Percentiles rank a stretch among this genome's conserved stretches.
phyloP scores from a whole-genome alignment of 768 basidiomycete species.

The Heimioporus sp. region DNA sequence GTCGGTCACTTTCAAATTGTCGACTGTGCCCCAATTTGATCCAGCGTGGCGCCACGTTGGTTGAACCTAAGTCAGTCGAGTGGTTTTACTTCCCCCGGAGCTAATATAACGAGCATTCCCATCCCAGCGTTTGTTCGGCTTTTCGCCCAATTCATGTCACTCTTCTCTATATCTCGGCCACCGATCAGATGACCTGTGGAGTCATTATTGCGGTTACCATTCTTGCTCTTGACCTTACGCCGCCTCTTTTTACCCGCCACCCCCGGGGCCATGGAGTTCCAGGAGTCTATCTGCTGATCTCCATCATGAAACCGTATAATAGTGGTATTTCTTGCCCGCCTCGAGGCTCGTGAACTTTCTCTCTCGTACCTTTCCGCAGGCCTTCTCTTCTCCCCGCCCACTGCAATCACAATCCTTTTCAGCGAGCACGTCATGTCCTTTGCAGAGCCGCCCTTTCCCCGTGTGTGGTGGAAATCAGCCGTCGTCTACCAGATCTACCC shows the following conservation, averaged over 20 bases:
- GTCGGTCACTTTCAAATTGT: slow-evolving; percentile 9
- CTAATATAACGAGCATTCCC: not conserved
- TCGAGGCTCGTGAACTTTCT: slow-evolving; percentile 13
- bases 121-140: not conserved
- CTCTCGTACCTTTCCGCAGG: slow-evolving; percentile 16
- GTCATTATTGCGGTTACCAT: too few species aligned
- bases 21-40: slow-evolving; percentile 8
- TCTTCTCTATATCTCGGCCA: not conserved
- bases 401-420: not conserved
- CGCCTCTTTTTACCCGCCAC: not conserved
- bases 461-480: slow-evolving; percentile 57
- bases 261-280: slow-evolving; percentile 1
- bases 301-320: slow-evolving; percentile 6
- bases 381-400: slow-evolving; percentile 2
- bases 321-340: slow-evolving; percentile 7
- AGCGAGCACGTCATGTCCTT: slow-evolving; percentile 4
- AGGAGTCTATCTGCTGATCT: slow-evolving; percentile 13
- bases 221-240: not conserved
- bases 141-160: slow-evolving; percentile 8
- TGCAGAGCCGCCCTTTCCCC: slow-evolving; percentile 21
- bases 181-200: not conserved
- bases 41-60: slow-evolving; percentile 11
- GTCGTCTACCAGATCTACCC: slow-evolving; percentile 72
- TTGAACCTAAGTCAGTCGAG: not conserved
- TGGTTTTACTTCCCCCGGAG: slow-evolving; percentile 10